Conservation (phyloP, 2,329 filamentous ascomycete species). For the Nemania diffusa region DNA sequence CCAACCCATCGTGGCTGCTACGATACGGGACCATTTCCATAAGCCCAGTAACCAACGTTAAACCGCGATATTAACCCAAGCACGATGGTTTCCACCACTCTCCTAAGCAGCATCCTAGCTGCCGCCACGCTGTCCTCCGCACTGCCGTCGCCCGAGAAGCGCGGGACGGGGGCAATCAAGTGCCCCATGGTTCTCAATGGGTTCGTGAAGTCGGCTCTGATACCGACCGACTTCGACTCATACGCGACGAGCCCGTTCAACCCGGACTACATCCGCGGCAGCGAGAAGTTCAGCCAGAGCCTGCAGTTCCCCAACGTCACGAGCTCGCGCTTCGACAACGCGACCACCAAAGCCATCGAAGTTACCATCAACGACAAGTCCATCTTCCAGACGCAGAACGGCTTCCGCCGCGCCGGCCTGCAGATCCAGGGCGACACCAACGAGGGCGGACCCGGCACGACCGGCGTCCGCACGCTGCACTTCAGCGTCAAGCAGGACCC, state of each 20-base stretch:
- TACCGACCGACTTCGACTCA: slow-evolving; percentile 48
- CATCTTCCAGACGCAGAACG: slow-evolving; percentile 58
- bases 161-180: slow-evolving; percentile 42
- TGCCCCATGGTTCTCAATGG: slow-evolving; percentile 46
- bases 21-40: background rate
- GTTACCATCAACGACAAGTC: slow-evolving; percentile 57
- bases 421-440: slow-evolving; percentile 57
- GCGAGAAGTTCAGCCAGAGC: slow-evolving; percentile 45
- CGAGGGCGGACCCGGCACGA: slow-evolving; percentile 50
- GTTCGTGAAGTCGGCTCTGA: slow-evolving; percentile 41
- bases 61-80: background rate
- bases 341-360: slow-evolving; percentile 53
- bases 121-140: slow-evolving; percentile 34
- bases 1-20: slow-evolving; percentile 3
- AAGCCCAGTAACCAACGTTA: background rate
- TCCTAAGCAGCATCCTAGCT: slow-evolving; percentile 39
- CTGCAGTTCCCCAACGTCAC: slow-evolving; percentile 44
- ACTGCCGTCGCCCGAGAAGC: slow-evolving; percentile 37
- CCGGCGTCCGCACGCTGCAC: slow-evolving; percentile 47
- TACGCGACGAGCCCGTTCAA: slow-evolving; percentile 48
- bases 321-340: slow-evolving; percentile 55
- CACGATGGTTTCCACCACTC: slow-evolving; percentile 40
- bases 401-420: slow-evolving; percentile 58
- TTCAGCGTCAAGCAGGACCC: slow-evolving; percentile 49
- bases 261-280: slow-evolving; percentile 47